Evolutionary conservation across 805 yeast genomes (phyloP).

Genomic region (Metschnikowia bowlesiae): DNA sequence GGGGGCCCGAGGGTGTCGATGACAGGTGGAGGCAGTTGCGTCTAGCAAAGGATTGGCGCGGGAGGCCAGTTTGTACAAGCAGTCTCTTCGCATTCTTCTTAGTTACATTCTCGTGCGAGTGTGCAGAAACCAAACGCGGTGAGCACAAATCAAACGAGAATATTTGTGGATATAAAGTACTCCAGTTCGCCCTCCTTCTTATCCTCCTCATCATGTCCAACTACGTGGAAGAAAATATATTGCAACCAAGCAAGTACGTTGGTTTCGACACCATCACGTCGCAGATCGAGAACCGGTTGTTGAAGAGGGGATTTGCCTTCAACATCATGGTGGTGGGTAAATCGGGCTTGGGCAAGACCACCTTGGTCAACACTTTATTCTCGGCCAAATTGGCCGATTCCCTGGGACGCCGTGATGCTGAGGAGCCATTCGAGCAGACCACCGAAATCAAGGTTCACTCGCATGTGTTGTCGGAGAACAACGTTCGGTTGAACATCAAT

Average conservation of each 20-base stretch:
- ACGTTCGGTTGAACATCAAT: conserved; percentile 79
- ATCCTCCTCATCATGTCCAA: conserved; percentile 13
- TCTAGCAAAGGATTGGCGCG: no score
- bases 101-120: conserved; percentile 3
- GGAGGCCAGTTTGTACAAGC: no score
- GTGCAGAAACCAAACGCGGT: conserved; percentile 8
- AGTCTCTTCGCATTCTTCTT: neutral
- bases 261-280: conserved; percentile 96
- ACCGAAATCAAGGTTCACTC: conserved; percentile 72
- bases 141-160: conserved; percentile 1
- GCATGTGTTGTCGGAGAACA: conserved; percentile 77
- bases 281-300: conserved; percentile 87
- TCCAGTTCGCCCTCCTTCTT: neutral
- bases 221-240: conserved; percentile 15
- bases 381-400: conserved; percentile 74
- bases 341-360: conserved; percentile 92
- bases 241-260: conserved; percentile 73
- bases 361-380: conserved; percentile 85
- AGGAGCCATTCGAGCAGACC: conserved; percentile 78
- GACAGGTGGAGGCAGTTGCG: no score
- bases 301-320: conserved; percentile 91
- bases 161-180: neutral
- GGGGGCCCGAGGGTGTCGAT: no score
- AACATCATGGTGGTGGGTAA: conserved; percentile 89
- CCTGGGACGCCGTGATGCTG: conserved; percentile 62